Evolutionary conservation across 1,284 basidiomycete genomes (phyloP).

Genomic region (Prillingera fragicola): DNA sequence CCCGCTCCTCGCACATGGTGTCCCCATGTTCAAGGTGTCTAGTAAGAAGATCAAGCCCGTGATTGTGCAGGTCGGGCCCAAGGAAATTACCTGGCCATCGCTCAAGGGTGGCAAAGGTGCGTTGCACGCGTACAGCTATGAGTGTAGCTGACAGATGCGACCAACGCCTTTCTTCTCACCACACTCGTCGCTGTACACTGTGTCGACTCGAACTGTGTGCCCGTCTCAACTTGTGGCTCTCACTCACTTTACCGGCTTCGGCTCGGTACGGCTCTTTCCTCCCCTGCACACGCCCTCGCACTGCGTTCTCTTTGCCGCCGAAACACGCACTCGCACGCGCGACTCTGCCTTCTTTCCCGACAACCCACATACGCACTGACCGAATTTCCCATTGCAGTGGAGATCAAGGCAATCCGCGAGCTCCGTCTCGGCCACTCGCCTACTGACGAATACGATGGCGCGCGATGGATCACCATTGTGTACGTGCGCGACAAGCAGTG

Average conservation of each 20-base stretch:
- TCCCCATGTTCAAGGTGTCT: conserved; percentile 81
- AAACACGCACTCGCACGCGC: no score
- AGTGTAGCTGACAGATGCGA: neutral
- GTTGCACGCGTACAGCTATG: no score
- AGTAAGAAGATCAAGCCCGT: conserved; percentile 73
- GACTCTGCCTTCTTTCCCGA: no score
- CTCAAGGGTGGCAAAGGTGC: conserved; percentile 67
- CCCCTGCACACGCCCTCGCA: neutral
- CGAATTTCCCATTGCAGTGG: conserved; percentile 59
- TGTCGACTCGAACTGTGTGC: no score
- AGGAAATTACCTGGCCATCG: conserved; percentile 72
- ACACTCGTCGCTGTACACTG: neutral
- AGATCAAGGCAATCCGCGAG: conserved; percentile 86
- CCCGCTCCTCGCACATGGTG: conserved; percentile 49
- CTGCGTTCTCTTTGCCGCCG: no score
- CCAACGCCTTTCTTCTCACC: neutral
- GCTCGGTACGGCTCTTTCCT: neutral
- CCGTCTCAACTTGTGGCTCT: no score
- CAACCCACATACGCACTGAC: no score
- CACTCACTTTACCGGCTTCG: no score
- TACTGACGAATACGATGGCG: conserved; percentile 53
- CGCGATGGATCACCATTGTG: conserved; percentile 52
- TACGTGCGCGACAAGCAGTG: conserved; percentile 60
- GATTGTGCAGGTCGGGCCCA: conserved; percentile 71
- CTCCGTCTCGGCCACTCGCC: conserved; percentile 69